A percentile compares a stretch with the other conserved stretches of the same genome.
Evolutionary conservation across 768 basidiomycete genomes (phyloP).

Genomic region (Xerocomellus intermedius): DNA sequence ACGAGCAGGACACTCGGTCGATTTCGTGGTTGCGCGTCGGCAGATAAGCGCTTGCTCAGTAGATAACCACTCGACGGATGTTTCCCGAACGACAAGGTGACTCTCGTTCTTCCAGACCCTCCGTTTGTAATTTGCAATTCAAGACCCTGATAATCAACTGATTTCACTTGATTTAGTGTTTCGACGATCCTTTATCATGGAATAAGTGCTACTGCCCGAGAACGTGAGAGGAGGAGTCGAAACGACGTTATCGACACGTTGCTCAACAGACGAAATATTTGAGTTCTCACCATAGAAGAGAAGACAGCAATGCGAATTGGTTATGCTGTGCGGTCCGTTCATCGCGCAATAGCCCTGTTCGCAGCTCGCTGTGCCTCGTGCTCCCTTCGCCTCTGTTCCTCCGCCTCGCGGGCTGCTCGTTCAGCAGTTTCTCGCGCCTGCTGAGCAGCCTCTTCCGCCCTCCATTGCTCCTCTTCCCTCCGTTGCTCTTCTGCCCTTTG

Average conservation of each 20-base stretch:
- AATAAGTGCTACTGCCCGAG: neutral
- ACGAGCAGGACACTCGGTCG: too few relatives aligned
- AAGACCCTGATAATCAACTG: neutral
- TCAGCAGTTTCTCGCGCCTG: slow-evolving; percentile 23
- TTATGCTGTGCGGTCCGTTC: neutral
- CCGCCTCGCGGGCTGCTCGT: slow-evolving; percentile 21
- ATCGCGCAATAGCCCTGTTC: slow-evolving; percentile 12
- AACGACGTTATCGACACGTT: neutral
- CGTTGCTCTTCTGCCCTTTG: too few relatives aligned
- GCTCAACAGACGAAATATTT: neutral
- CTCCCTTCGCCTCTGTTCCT: slow-evolving; percentile 17
- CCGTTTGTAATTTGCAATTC: too few relatives aligned
- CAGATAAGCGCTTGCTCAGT: too few relatives aligned
- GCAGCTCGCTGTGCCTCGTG: slow-evolving; percentile 16
- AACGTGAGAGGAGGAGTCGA: neutral
- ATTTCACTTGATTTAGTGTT: neutral
- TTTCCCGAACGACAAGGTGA: too few relatives aligned
- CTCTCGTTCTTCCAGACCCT: too few relatives aligned
- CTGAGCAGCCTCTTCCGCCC: slow-evolving; percentile 21
- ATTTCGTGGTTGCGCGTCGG: too few relatives aligned
- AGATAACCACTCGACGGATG: too few relatives aligned
- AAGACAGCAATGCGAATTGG: neutral
- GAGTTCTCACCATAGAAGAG: neutral
- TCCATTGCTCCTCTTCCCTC: too few relatives aligned
- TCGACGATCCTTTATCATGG: neutral